A percentile compares a stretch with the other conserved stretches of the same genome.
Evolutionary conservation across 352 stramenopile genomes (phyloP).

Genomic region (Globisporangium alternatum): DNA sequence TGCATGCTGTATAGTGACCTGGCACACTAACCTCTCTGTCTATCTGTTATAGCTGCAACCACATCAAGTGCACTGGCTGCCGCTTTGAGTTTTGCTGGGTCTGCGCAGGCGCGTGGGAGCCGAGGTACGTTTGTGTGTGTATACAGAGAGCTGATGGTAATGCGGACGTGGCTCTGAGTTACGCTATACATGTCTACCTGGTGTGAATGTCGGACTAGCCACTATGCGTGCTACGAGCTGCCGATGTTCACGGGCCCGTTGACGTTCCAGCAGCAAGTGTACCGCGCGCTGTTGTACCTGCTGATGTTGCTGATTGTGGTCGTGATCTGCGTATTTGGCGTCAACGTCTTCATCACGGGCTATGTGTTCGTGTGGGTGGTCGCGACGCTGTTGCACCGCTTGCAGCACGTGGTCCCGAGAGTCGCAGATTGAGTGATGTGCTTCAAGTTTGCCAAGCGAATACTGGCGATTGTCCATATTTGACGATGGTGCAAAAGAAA

Average conservation of each 20-base stretch:
- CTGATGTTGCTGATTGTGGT: slow-evolving; percentile 47
- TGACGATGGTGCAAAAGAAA: too few relatives aligned
- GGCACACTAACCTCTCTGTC: neutral
- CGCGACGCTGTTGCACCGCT: slow-evolving; percentile 9
- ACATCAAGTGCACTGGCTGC: slow-evolving; percentile 72
- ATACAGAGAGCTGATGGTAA: neutral
- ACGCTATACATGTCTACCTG: slow-evolving; percentile 10
- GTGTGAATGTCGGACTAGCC: slow-evolving; percentile 19
- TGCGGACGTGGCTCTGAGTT: neutral
- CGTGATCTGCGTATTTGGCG: slow-evolving; percentile 53
- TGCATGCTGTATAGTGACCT: neutral
- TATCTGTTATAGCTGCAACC: slow-evolving; percentile 34
- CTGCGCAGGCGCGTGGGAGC: slow-evolving; percentile 50
- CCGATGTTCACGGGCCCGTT: slow-evolving; percentile 36
- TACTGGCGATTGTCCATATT: too few relatives aligned
- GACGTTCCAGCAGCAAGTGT: slow-evolving; percentile 31
- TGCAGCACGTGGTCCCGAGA: neutral
- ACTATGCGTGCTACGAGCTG: slow-evolving; percentile 74
- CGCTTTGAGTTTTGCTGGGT: slow-evolving; percentile 72
- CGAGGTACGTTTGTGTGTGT: slow-evolving; percentile 13
- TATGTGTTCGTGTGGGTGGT: slow-evolving; percentile 26
- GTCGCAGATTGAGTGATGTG: neutral
- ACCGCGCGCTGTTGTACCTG: slow-evolving; percentile 16
- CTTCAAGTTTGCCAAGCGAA: too few relatives aligned
- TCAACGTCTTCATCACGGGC: slow-evolving; percentile 46